These are phyloP conservation scores for Leccinellum luteum DNA, from an alignment of 768 basidiomycete species.

Conservation along the genomic window DNA sequence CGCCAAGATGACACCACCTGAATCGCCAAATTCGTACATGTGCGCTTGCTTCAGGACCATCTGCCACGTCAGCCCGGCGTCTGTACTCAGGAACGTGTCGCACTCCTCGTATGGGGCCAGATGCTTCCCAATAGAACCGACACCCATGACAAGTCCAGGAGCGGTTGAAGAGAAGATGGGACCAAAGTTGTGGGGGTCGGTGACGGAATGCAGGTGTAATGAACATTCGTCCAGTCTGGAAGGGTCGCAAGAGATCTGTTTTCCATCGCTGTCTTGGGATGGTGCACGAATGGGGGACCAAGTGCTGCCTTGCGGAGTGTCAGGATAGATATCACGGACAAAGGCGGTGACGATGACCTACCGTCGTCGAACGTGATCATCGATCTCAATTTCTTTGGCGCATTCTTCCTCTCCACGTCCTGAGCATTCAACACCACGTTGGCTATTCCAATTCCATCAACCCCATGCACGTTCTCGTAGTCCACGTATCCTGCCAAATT, in stretches of 20 bases:
- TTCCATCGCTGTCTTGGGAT: constrained; percentile 53
- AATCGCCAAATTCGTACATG: constrained; percentile 96
- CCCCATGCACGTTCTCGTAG: constrained; percentile 82
- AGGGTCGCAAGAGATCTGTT: constrained; percentile 60
- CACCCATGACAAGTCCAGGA: constrained; percentile 95
- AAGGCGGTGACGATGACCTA: constrained; percentile 16
- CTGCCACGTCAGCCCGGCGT: constrained; percentile 84
- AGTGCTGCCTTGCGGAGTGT: constrained; percentile 48
- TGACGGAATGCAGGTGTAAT: constrained; percentile 91
- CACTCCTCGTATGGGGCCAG: constrained; percentile 77
- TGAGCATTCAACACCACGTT: constrained; percentile 83
- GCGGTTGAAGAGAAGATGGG: constrained; percentile 93
- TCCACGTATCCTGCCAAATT: constrained; percentile 89
- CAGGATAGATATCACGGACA: background rate
- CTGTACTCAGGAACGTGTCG: constrained; percentile 90
- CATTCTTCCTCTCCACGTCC: constrained; percentile 71
- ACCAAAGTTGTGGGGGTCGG: constrained; percentile 89
- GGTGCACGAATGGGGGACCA: constrained; percentile 73
- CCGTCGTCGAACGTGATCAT: constrained; percentile 91
- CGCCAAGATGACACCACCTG: constrained; percentile 73
- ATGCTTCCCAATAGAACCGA: constrained; percentile 76
- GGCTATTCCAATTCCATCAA: constrained; percentile 89
- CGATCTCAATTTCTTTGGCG: constrained; percentile 72
- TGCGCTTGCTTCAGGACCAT: constrained; percentile 76
- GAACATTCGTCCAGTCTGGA: constrained; percentile 62